Conservation (phyloP, 495 filamentous ascomycete genomes). For the Darksidea phi region DNA sequence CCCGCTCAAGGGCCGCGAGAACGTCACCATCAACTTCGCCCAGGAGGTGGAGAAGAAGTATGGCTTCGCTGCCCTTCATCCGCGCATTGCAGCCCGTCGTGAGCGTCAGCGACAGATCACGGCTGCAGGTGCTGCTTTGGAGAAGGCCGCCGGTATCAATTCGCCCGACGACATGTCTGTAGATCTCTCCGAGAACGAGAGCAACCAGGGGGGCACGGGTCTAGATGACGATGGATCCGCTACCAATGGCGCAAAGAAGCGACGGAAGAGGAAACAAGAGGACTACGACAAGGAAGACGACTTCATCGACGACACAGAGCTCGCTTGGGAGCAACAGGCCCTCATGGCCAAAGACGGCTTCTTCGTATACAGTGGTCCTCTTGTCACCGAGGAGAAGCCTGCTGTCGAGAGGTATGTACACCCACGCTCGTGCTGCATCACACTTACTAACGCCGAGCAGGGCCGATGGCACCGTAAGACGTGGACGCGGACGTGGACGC, state of each 20-base stretch:
- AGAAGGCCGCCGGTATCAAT: constrained; percentile 57
- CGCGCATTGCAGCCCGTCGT: constrained; percentile 80
- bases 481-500: constrained; percentile 72
- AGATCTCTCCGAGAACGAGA: constrained; percentile 48
- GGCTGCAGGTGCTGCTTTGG: constrained; percentile 76
- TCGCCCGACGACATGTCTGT: constrained; percentile 64
- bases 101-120: constrained; percentile 77
- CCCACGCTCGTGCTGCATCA: constrained; percentile 2
- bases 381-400: constrained; percentile 82
- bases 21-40: constrained; percentile 93
- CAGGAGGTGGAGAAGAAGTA: constrained; percentile 89
- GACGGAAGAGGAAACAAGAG: constrained; percentile 85
- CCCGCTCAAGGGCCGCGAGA: constrained; percentile 71
- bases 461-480: constrained; percentile 72
- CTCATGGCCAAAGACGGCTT: constrained; percentile 78
- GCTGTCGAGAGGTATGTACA: constrained; percentile 65
- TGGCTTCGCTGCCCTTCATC: constrained; percentile 90
- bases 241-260: constrained; percentile 56
- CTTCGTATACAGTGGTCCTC: constrained; percentile 47
- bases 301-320: constrained; percentile 94
- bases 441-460: constrained; percentile 45
- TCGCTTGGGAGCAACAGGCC: constrained; percentile 94
- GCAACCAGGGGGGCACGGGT: constrained; percentile 75
- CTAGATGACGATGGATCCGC: constrained; percentile 49
- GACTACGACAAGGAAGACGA: constrained; percentile 96